A percentile compares a stretch with the other conserved stretches of the same genome.
Evolutionary conservation across 257 asterid species (phyloP).

Genomic region (Thymus quinquecostatus): DNA sequence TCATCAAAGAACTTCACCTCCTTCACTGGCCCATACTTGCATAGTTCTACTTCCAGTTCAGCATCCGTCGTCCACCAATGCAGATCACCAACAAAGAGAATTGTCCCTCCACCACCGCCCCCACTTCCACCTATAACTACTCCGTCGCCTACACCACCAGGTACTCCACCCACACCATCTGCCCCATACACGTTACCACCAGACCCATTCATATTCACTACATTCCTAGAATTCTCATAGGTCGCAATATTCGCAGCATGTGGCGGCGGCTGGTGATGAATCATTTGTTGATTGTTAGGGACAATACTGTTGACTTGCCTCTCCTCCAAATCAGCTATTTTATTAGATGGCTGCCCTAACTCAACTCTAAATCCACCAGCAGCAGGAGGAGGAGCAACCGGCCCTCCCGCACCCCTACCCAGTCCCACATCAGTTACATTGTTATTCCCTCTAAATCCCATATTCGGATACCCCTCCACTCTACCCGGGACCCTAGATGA

Average conservation of each 20-base stretch:
- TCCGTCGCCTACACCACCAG: constrained; percentile 35
- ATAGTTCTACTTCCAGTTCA: constrained; percentile 69
- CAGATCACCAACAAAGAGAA: constrained; percentile 90
- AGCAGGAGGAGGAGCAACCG: constrained; percentile 41
- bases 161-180: constrained; percentile 35
- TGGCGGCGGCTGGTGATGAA: constrained; percentile 33
- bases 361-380: constrained; percentile 46
- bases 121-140: constrained; percentile 58
- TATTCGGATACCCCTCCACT: constrained; percentile 45
- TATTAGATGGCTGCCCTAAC: constrained; percentile 39
- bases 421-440: constrained; percentile 33
- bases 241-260: constrained; percentile 29
- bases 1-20: constrained; percentile 94
- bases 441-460: constrained; percentile 47
- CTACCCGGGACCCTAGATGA: constrained; percentile 38
- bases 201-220: constrained; percentile 38
- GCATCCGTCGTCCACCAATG: constrained; percentile 99
- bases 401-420: constrained; percentile 45
- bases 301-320: constrained; percentile 29
- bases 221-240: constrained; percentile 30
- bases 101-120: constrained; percentile 41
- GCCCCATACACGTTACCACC: constrained; percentile 37
- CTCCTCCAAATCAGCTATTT: constrained; percentile 37
- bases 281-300: constrained; percentile 36
- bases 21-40: constrained; percentile 84